Evolutionary conservation across 169 alveolate species (phyloP), one percentile per base, ranked within the genome.

Genomic region (Cystoisospora suis): DNA sequence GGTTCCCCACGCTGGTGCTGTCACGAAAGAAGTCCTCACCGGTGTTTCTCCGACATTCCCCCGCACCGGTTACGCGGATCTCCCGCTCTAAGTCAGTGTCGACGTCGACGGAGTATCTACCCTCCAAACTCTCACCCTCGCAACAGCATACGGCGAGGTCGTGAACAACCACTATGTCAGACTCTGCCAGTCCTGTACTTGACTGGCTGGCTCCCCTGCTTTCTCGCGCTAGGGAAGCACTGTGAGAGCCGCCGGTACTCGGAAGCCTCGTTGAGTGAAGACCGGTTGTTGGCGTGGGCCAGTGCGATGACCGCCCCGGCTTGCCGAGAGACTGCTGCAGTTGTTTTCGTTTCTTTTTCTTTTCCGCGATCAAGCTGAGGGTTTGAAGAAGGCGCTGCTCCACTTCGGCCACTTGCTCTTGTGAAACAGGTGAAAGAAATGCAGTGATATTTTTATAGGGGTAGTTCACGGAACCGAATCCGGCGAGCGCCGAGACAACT

Each of bases 401-500:
- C 29, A 88, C 81, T 36, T 53, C 86, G 12, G 61, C 92, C 0
- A 75, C 88, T 38, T 75, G 83, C 9, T 72, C 89, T 80, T 88
- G 92, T 7, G 81, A 53, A 0, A 80, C 75, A 15, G 87, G 87
- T 23, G 70, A 88, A n/a, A 88, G 53, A 53, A 86, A 88, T 59
- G 92, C 92, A 15, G 46, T 34, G 58, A 88, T 49, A 65, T 58
- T 88, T 40, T 56, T n/a, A 53, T 88, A 88, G 42, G 92, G 92
- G 70, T 44, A 88, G 29, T 72, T 75, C 75, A 88, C 88, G 34
- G 79, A 34, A 0, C 92, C 92, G 38, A 88, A 88, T 32, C 92
- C 92, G n/a, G 92, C 92, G 42, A 88, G 72, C 75, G 92, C 92
- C 34, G 88, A 75, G 20, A 88, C 92, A 15, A 88, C 88, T 0